Base-by-base conservation (phyloP, 345 rosid species). In the Erucastrum elatum region DNA sequence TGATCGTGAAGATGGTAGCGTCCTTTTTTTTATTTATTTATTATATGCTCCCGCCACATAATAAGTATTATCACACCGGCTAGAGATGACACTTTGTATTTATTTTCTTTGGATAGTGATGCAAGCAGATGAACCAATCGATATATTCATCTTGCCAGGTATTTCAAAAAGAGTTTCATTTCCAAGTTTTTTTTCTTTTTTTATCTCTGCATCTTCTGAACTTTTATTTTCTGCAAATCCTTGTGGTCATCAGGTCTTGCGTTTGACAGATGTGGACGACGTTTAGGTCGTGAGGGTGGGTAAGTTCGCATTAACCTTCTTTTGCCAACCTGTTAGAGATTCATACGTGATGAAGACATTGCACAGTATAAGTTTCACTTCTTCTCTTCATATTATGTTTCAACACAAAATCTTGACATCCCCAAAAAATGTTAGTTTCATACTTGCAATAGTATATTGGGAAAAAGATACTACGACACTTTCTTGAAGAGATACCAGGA, bases 251-350 rank as follows among this genome's bases (percentile, higher is more conserved):
- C 86, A 92, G 98, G 99, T 69, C 97, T 95, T 70, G 99, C 99
- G 41, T 95, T 95, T 88, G 98, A 93, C 78, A 87, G 75, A 87
- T 85, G 86, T 77, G 93, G 97, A 67, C 86, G 96, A 84, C 97
- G 98, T 82, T 74, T 95, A 84, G 99, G 98, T 68, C 99, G 98
- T 77, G 99, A 97, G 37, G 97, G 98, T 77, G 99, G 99, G 98
- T 94, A 80, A 70, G 77, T 84, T 82, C 46, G 70, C 67, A 27
- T 0, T 35, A 46, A 31, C 66, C 70, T 79, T 74, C 13, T n/a
- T n/a, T n/a, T n/a, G n/a, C n/a, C n/a, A n/a, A n/a, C n/a, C n/a
- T n/a, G n/a, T n/a, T n/a, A n/a, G n/a, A n/a, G n/a, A n/a, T n/a
- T n/a, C n/a, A n/a, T n/a, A n/a, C n/a, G n/a, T n/a, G n/a, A n/a